Base-by-base conservation (phyloP, 1,284 basidiomycete genomes). In the Ganoderma leucocontextum region DNA sequence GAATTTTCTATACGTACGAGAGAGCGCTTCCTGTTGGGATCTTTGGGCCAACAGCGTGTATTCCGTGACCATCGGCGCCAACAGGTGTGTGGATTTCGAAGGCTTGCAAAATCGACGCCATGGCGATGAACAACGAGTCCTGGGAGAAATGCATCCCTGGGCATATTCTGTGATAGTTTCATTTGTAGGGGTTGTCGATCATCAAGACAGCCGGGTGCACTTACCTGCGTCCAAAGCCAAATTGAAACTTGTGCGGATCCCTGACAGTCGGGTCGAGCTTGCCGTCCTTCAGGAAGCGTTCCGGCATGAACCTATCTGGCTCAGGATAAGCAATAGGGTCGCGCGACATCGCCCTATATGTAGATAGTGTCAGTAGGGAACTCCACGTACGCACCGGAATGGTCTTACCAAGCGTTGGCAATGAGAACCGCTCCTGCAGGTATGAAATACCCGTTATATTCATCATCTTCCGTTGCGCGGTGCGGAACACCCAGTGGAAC, bases 271-370 rank as follows among this genome's bases (percentile, higher is more conserved):
- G 44, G 35, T 64, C 52, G 12, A 38, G 29, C 33, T 66, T 60
- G 7, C 65, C 58, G 0, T 61, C 53, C 22, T 63, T 52, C 29
- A 73, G n/a, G 58, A 68, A 73, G 22, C 75, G 64, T 19, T 76
- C 75, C 10, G 75, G 75, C 22, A 70, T 67, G 64, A 78, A 78
- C 25, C n/a, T 57, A 8, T 73, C 67, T 4, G 77, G 75, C 4
- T 75, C 70, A 3, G 64, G 63, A 42, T 75, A 78, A 10, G 62
- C 52, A 10, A 19, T n/a, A 3, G 70, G 62, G 65, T 77, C 74
- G 29, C 71, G 72, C 35, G 72, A 65, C 64, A 78, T 74, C 12
- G 71, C 76, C 75, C 75, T n/a, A n/a, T n/a, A n/a, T 78, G 42
- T 36, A 55, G 55, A 10, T 5, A 8, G 0, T 5, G 9, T 35